Conservation (phyloP, 768 basidiomycete species). For the Cytidiella melzeri region DNA sequence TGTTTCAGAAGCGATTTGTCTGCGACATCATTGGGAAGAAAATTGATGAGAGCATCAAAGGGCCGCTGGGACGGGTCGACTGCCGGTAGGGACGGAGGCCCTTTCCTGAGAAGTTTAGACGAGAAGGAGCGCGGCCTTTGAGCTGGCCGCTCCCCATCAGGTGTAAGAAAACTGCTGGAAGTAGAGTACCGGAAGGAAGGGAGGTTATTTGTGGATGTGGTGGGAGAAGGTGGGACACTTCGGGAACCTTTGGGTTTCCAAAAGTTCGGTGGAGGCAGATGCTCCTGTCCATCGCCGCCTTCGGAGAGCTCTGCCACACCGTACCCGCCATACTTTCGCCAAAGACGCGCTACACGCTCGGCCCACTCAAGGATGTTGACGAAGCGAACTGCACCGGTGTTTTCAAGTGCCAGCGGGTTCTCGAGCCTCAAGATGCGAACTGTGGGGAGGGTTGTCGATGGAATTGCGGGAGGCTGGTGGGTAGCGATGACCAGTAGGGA, state of each 20-base stretch:
- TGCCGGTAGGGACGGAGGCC: constrained; percentile 15
- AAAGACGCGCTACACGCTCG: constrained; percentile 31
- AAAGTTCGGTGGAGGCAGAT: constrained; percentile 20
- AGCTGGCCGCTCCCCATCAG: constrained; percentile 7
- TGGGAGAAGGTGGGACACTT: constrained; percentile 18
- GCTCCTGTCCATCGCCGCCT: constrained; percentile 20
- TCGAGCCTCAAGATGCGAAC: constrained; percentile 30
- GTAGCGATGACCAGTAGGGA: constrained; percentile 35
- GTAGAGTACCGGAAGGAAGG: constrained; percentile 6
- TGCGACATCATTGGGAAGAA: constrained; percentile 24
- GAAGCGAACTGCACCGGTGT: constrained; percentile 29
- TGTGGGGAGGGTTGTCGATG: constrained; percentile 22
- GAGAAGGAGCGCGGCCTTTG: constrained; percentile 12
- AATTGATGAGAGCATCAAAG: constrained; percentile 35
- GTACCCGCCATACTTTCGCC: constrained; percentile 28
- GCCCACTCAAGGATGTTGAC: constrained; percentile 35
- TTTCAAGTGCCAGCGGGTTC: constrained; percentile 28
- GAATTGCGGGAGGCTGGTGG: constrained; percentile 27
- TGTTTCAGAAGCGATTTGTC: constrained; percentile 32
- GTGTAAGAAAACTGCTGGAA: background rate
- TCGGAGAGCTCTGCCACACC: constrained; percentile 22
- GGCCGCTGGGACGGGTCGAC: constrained; percentile 29
- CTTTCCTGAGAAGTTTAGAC: constrained; percentile 6
- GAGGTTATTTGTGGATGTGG: constrained; percentile 16
- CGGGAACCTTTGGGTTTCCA: constrained; percentile 16